Evolutionary conservation across 495 filamentous ascomycete species (phyloP), one percentile per base, ranked within the genome.

Genomic region (Aspergillus hancockii): DNA sequence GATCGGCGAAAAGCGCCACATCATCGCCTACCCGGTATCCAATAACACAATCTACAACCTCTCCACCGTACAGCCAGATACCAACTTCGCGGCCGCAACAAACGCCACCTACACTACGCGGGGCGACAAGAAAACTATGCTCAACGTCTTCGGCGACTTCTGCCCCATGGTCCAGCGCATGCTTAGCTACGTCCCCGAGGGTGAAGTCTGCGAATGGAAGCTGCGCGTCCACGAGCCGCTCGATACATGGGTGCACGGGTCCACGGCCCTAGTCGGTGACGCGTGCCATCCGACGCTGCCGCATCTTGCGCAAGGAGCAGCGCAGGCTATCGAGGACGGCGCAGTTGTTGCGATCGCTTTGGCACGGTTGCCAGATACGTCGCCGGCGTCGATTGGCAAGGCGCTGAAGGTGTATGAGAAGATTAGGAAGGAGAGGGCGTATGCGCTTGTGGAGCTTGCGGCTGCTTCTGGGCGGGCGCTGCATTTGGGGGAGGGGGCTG

Each of bases 291-390:
- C 89, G 4, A 92, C 88, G 28, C 81, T 92, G 28, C 90, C 90
- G 28, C 89, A 92, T 70, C 73, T 90, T 14, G 84, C 82, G 31
- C 90, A 93, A 77, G 89, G 89, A n/a, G 89, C 89, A 28, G 90
- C 89, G n/a, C 89, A 91, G 78, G 89, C 88, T 28, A 89, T 93
- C 54, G 90, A 94, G 74, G 89, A 93, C 66, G 88, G 83, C 16
- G 88, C 84, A 22, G 89, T 90, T 22, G 70, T 93, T 9, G 86
- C 82, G n/a, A 83, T 85, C 34, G 83, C 83, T 32, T 81, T 93
- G 9, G 72, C 79, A 47, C 67, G 73, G 46, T 72, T 88, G 5
- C 83, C 85, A 3, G 76, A 79, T 53, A 70, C 76, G 5, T 75
- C 73, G 6, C 75, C 84, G 0, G 79, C 80, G 36, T 76, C 80